Base-by-base conservation (phyloP, 371 early-diverging fungal genomes). In the Nosema muscidifuracis region DNA sequence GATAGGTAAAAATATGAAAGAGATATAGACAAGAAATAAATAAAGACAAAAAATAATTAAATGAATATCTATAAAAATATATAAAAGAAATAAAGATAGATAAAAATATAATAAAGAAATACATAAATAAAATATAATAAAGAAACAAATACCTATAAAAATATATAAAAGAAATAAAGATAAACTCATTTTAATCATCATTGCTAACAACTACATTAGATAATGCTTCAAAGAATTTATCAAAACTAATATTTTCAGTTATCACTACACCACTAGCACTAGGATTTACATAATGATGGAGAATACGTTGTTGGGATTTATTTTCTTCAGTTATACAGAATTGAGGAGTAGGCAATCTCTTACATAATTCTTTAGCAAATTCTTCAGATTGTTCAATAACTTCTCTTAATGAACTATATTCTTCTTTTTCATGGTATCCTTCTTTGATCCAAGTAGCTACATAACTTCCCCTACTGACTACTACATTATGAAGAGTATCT, bases 301-400 rank as follows among this genome's bases (percentile, higher is more conserved):
- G 84, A 89, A 97, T 97, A 77, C 99, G 91, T 20, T 95, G 97
- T 85, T 99, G 99, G 2, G 96, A 95, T 26, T 93, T 93, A 71
- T 91, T 87, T 82, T 93, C 92, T 78, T 94, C 92, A 76, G 93
- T 93, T 34, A 89, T 93, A 81, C 95, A 90, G 81, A 94, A 97
- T 74, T 97, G 90, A 4, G 99, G 98, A 42, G 95, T 89, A 10
- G 98, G 98, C 87, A 96, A 92, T 69, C 99, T 86, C 42, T 92
- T 92, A 60, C 97, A 84, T 65, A 99, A 79, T 33, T 91, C 92
- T 86, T 79, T 87, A 86, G 97, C 92, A 75, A 90, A 93, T 42
- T 82, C 83, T 24, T 89, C 89, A 10, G 90, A 87, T 78, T 94
- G 92, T 42, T 95, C 83, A 30, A 97, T 82, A 57, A 64, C 67